Conservation (phyloP, 495 filamentous ascomycete species). For the Talaromyces ruber region DNA sequence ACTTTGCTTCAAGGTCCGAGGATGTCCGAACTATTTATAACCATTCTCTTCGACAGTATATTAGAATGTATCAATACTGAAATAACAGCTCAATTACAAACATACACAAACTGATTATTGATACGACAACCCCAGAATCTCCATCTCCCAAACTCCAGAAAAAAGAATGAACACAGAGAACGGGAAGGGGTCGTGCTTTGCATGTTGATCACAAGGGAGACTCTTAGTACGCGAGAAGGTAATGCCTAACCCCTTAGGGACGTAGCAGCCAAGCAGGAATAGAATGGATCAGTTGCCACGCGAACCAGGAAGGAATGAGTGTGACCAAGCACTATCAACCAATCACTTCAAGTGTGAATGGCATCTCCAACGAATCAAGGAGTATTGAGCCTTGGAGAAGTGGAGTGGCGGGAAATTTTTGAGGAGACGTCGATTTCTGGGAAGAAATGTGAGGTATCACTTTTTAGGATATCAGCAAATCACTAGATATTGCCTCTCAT, state of each 20-base stretch:
- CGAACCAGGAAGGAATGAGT: not conserved
- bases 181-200: not conserved
- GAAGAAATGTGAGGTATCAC: not conserved
- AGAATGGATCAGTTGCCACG: not conserved
- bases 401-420: not conserved
- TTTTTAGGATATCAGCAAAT: not conserved
- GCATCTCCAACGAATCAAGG: not conserved
- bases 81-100: not conserved
- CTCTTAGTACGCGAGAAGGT: not conserved
- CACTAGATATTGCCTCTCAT: not conserved
- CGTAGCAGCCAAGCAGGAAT: not conserved
- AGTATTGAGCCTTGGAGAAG: not conserved
- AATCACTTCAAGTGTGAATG: not conserved
- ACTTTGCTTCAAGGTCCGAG: not conserved
- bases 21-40: not conserved
- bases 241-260: too few species aligned
- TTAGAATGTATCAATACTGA: not conserved
- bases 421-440: not conserved
- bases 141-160: not conserved
- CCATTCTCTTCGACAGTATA: not conserved
- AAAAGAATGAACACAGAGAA: not conserved
- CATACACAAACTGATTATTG: not conserved
- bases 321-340: too few species aligned
- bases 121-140: not conserved
- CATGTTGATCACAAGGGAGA: not conserved